Base-by-base conservation (phyloP, 2,329 filamentous ascomycete genomes). In the Penicillium sp. region DNA sequence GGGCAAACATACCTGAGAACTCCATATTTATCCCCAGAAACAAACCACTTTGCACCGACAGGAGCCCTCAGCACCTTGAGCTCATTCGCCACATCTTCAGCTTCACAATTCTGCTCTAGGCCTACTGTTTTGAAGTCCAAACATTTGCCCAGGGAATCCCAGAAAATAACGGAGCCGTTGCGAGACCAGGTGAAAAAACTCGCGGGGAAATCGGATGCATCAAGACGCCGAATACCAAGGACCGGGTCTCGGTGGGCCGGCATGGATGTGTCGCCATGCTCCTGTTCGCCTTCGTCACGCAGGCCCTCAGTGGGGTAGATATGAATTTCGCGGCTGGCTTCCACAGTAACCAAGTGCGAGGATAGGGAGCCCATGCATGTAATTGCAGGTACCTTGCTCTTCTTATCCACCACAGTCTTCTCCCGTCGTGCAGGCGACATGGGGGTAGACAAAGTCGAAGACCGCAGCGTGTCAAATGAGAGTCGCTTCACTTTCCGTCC, bases 151-250 rank as follows among this genome's bases (percentile, higher is more conserved):
- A 90, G 81, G 12, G 85, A 69, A 61, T 86, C 83, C 94, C 94
- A 99, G 61, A 96, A 88, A 20, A 90, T 83, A 44, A 97, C 82
- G 13, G 83, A 85, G 4, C 94, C 94, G 45, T 86, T 86, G 18
- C 83, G 84, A 2, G 93, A 92, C 90, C 92, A 99, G 0, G 92
- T 97, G 58, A 92, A 86, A 65, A 97, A 97, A 7, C 86, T 82
- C 1, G 90, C 86, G 18, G 82, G 78, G 20, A 84, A 73, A 4
- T 77, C 68, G 0, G 84, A 79, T 18, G 76, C 76, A 3, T 79
- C 70, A 4, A 97, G 74, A 0, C 85, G 71, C 46, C 86, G 82
- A 1, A 97, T 86, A 12, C 94, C 94, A 34, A 91, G 72, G 4
- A 86, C 80, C 18, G 82, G 74, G 54, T 82, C 80, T 39, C 78